Base-by-base conservation (phyloP, 164 flowering plant species). In the Amborella trichopoda region DNA sequence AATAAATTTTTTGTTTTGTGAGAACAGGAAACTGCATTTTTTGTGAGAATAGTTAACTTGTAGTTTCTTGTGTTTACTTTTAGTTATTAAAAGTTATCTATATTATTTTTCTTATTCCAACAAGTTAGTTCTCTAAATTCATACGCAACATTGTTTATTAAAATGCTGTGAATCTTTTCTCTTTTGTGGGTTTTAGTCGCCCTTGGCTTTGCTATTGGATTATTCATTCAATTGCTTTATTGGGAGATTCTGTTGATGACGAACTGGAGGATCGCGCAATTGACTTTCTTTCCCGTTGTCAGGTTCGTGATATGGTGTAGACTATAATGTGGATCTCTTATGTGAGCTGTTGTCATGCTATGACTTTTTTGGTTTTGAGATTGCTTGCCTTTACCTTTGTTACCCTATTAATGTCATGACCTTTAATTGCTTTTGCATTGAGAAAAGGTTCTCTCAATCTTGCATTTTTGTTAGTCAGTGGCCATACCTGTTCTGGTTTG, bases 121-220 rank as follows among this genome's bases (percentile, higher is more conserved):
- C 23, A 3, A 20, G 3, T 30, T 19, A 4, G 20, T 48, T 28
- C 18, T 14, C 21, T 46, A 26, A n/a, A n/a, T 9, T 16, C 16
- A n/a, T 6, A 23, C 12, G 20, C 33, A 5, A 6, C 17, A 17
- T n/a, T n/a, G 50, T 13, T 19, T n/a, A 11, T 6, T 17, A 27
- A 23, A 13, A 12, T 36, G 24, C 19, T 4, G 1, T 28, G 18
- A 11, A 10, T 20, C 41, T 40, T 21, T 17, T 14, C 1, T 48
- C 21, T 16, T 10, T 5, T 26, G 6, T 40, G 17, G 41, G 45
- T 40, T 46, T 8, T 60, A 91, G 98, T 71, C 96, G 98, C 22
- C 90, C 96, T 3, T 91, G 99, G 96, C 65, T 91, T 43, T 91
- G 99, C 66, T 87, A 84, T 46, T 87, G 99, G 99, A 82, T 82